Evolutionary conservation across 805 yeast species (phyloP).

Genomic region (Suhomyces pyralidae): DNA sequence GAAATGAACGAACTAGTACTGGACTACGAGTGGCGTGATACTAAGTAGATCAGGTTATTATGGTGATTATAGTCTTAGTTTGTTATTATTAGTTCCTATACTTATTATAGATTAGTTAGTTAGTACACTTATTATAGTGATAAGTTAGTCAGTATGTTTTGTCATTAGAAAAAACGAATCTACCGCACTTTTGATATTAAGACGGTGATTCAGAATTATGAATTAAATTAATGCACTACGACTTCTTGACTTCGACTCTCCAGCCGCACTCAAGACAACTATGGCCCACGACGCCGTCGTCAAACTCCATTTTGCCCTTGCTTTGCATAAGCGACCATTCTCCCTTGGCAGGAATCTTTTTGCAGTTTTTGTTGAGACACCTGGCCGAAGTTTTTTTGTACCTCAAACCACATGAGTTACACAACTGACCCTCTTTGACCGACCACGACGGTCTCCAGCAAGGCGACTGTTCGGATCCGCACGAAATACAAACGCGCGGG

Average conservation of each 20-base stretch:
- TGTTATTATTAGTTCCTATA: too few relatives aligned
- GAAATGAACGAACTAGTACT: too few relatives aligned
- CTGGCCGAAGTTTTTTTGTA: conserved; percentile 93
- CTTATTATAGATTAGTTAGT: too few relatives aligned
- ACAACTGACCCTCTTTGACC: conserved; percentile 83
- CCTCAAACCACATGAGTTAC: conserved; percentile 94
- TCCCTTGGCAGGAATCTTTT: conserved; percentile 92
- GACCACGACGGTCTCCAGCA: conserved; percentile 99
- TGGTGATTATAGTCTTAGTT: too few relatives aligned
- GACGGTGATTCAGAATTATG: neutral
- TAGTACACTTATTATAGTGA: too few relatives aligned
- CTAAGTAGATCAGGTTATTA: too few relatives aligned
- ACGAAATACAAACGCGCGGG: conserved; percentile 75
- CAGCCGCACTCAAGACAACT: conserved; percentile 43
- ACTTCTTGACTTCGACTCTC: conserved; percentile 37
- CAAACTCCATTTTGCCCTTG: conserved; percentile 49
- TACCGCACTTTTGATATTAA: neutral
- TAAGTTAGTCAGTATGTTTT: too few relatives aligned
- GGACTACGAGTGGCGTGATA: too few relatives aligned
- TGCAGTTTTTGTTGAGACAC: conserved; percentile 71
- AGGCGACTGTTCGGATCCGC: conserved; percentile 88
- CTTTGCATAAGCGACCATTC: conserved; percentile 88
- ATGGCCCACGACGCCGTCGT: conserved; percentile 39
- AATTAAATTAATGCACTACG: neutral
- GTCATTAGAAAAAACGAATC: neutral